phyloP scores from a whole-genome alignment of 305 asterid species.

The Fraxinus dipetala region DNA sequence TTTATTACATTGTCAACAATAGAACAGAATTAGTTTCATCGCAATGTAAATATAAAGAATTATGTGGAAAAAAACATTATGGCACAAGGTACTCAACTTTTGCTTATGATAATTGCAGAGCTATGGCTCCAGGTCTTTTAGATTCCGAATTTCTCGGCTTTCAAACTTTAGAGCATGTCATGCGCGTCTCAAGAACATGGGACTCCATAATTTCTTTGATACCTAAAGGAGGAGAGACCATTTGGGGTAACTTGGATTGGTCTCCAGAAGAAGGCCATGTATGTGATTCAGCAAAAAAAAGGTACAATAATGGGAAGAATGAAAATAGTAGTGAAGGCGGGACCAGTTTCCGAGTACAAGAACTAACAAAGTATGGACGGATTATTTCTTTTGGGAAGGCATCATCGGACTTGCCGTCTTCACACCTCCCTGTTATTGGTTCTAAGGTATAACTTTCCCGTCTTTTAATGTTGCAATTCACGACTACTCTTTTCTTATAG shows the following conservation, averaged over 20 bases:
- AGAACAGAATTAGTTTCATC: not conserved
- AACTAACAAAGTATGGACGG: conserved; percentile 58
- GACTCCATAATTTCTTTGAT: conserved; percentile 73
- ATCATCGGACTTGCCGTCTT: conserved; percentile 53
- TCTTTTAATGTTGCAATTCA: conserved; percentile 1
- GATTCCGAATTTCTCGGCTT: conserved; percentile 62
- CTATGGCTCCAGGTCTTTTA: conserved; percentile 75
- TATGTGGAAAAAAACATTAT: not conserved
- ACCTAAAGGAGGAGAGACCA: conserved; percentile 90
- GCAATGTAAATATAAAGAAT: not conserved
- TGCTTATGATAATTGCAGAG: conserved; percentile 37
- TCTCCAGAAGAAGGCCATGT: conserved; percentile 77
- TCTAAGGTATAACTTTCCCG: conserved; percentile 35
- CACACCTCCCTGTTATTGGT: conserved; percentile 36
- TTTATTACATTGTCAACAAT: not conserved
- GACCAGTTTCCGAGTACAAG: conserved; percentile 39
- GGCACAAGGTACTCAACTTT: not conserved
- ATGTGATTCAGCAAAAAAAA: conserved; percentile 38
- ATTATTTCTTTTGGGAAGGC: conserved; percentile 64
- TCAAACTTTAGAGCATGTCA: conserved; percentile 74
- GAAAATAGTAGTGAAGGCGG: conserved; percentile 38
- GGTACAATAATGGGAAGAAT: conserved; percentile 27
- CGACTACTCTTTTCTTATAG: not conserved
- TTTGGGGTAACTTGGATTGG: conserved; percentile 84
- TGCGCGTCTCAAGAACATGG: conserved; percentile 80